Evolutionary conservation across 441 rosid species (phyloP).

Genomic region (Omphalea diandra): DNA sequence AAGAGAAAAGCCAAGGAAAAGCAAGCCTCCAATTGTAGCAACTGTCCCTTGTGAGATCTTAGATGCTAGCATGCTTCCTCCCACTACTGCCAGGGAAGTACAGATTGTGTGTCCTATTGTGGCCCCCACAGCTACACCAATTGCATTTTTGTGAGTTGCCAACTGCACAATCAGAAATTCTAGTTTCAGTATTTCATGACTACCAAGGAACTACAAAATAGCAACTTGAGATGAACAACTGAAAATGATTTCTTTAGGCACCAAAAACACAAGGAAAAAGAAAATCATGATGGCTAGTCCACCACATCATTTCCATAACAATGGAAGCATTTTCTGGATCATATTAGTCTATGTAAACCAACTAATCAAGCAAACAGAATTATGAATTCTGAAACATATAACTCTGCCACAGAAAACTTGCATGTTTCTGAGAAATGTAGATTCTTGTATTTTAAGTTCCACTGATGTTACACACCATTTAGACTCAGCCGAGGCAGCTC

Average conservation of each 20-base stretch:
- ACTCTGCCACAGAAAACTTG: too few relatives aligned
- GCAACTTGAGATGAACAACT: not conserved
- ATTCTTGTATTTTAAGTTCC: too few relatives aligned
- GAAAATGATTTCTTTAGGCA: not conserved
- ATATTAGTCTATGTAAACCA: not conserved
- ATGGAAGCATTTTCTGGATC: not conserved
- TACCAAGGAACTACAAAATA: not conserved
- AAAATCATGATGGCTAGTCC: not conserved
- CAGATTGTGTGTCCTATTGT: conserved; percentile 68
- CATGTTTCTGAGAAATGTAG: too few relatives aligned
- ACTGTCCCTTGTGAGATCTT: conserved; percentile 95
- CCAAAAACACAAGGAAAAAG: not conserved
- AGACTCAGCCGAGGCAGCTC: too few relatives aligned
- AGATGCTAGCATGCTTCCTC: conserved; percentile 97
- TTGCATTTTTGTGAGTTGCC: conserved; percentile 93
- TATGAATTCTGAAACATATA: not conserved
- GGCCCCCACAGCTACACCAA: conserved; percentile 98
- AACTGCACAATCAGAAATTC: conserved; percentile 48
- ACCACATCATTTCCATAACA: too few relatives aligned
- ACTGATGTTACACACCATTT: too few relatives aligned
- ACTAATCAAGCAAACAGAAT: not conserved
- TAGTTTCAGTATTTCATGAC: not conserved
- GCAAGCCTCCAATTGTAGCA: conserved; percentile 87
- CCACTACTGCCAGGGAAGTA: conserved; percentile 92
- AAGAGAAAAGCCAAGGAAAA: conserved; percentile 86